Evolutionary conservation across 2,329 filamentous ascomycete genomes (phyloP).

Genomic region (Phialophora macrospora): DNA sequence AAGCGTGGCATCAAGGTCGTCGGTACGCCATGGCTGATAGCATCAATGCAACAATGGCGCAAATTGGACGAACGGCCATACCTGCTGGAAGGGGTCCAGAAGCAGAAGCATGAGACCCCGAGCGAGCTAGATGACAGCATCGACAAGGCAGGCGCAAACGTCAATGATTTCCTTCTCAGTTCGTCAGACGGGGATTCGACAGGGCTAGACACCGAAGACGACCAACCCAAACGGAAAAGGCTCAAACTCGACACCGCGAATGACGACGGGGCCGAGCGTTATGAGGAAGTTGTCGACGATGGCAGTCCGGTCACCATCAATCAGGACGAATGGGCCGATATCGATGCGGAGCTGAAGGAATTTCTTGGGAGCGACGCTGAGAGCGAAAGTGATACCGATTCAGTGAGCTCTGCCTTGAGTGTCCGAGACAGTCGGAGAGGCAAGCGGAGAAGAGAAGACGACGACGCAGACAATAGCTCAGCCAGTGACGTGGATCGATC

Average conservation of each 20-base stretch:
- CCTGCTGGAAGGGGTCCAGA: slow-evolving; percentile 67
- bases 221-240: slow-evolving; percentile 35
- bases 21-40: slow-evolving; percentile 84
- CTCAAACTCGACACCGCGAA: slow-evolving; percentile 44
- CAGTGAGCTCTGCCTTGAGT: slow-evolving; percentile 42
- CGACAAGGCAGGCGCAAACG: slow-evolving; percentile 50
- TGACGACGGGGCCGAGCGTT: slow-evolving; percentile 51
- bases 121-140: slow-evolving; percentile 43
- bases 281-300: slow-evolving; percentile 43
- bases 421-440: slow-evolving; percentile 28
- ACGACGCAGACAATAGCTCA: slow-evolving; percentile 54
- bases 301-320: slow-evolving; percentile 58
- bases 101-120: slow-evolving; percentile 44
- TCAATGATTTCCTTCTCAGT: slow-evolving; percentile 40
- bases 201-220: slow-evolving; percentile 36
- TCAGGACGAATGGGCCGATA: slow-evolving; percentile 65
- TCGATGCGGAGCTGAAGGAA: slow-evolving; percentile 75
- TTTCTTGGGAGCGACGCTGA: slow-evolving; percentile 64
- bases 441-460: slow-evolving; percentile 62
- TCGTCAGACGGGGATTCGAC: slow-evolving; percentile 45
- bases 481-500: slow-evolving; percentile 41
- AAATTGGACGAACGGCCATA: slow-evolving; percentile 79
- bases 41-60: slow-evolving; percentile 83
- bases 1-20: slow-evolving; percentile 88
- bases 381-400: slow-evolving; percentile 56